A percentile compares a stretch with the other conserved stretches of the same genome.
Conservation (phyloP, 192 early-diverging fungal genomes). For the Backusella luteola region DNA sequence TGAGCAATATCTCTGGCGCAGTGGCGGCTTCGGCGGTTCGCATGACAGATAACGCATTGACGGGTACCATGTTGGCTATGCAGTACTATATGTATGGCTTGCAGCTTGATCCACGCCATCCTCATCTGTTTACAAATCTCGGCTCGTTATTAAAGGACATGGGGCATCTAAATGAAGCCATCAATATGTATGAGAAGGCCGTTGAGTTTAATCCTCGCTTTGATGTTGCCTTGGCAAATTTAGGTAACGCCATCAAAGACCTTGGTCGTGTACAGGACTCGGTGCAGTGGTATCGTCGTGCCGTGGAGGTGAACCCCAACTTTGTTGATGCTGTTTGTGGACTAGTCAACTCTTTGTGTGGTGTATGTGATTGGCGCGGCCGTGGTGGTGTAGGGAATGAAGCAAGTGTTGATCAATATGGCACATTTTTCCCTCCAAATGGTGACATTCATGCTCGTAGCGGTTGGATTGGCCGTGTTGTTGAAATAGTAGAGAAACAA, state of each 20-base stretch:
- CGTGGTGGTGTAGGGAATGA: slow-evolving; percentile 62
- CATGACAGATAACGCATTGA: slow-evolving; percentile 28
- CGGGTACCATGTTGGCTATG: slow-evolving; percentile 76
- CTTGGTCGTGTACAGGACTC: slow-evolving; percentile 88
- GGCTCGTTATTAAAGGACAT: slow-evolving; percentile 90
- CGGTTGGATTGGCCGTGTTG: slow-evolving; percentile 76
- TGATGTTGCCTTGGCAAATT: slow-evolving; percentile 89
- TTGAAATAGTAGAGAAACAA: slow-evolving; percentile 78
- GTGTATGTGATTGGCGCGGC: slow-evolving; percentile 88
- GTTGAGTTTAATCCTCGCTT: slow-evolving; percentile 85
- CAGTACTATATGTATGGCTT: slow-evolving; percentile 89
- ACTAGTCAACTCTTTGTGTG: slow-evolving; percentile 81
- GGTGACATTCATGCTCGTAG: slow-evolving; percentile 20
- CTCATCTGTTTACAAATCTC: slow-evolving; percentile 92
- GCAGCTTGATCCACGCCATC: slow-evolving; percentile 75
- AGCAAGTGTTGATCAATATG: slow-evolving; percentile 36
- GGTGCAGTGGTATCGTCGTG: slow-evolving; percentile 80
- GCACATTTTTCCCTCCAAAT: slow-evolving; percentile 24
- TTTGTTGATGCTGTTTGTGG: slow-evolving; percentile 94
- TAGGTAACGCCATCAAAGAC: slow-evolving; percentile 93
- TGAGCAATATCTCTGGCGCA: slow-evolving; percentile 65
- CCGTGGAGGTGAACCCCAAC: slow-evolving; percentile 80
- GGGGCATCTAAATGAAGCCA: slow-evolving; percentile 80
- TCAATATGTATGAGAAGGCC: slow-evolving; percentile 87
- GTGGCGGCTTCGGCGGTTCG: slow-evolving; percentile 32